Evolutionary conservation across 352 stramenopile genomes (phyloP).

Genomic region (Phytophthora lateralis): DNA sequence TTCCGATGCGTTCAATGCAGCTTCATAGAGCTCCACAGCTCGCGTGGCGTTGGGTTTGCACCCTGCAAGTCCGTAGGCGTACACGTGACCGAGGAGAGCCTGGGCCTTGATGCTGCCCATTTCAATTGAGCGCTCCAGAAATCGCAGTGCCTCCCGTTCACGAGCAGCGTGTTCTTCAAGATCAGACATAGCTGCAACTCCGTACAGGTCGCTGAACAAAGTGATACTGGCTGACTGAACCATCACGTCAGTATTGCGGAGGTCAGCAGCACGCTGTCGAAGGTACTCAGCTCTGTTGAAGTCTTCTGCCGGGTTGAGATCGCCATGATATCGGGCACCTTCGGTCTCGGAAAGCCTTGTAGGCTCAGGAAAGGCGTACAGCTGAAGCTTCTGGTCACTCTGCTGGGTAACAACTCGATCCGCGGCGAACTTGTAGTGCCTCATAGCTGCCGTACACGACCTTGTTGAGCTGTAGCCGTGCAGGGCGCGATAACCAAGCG

Average conservation of each 20-base stretch:
- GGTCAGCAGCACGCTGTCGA: slow-evolving; percentile 37
- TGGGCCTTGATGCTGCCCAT: slow-evolving; percentile 49
- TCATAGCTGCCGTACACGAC: slow-evolving; percentile 61
- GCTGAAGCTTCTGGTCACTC: slow-evolving; percentile 19
- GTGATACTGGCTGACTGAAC: slow-evolving; percentile 59
- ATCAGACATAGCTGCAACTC: slow-evolving; percentile 4
- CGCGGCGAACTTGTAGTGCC: slow-evolving; percentile 80
- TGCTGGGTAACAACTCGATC: slow-evolving; percentile 48
- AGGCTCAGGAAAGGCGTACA: slow-evolving; percentile 43
- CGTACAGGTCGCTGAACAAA: slow-evolving; percentile 61
- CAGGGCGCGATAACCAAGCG: slow-evolving; percentile 70
- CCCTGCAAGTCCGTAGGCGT: slow-evolving; percentile 60
- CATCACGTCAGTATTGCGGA: slow-evolving; percentile 39
- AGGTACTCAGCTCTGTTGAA: slow-evolving; percentile 57
- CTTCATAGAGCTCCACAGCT: slow-evolving; percentile 54
- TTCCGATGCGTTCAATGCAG: slow-evolving; percentile 44
- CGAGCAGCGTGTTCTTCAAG: slow-evolving; percentile 31
- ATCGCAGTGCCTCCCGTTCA: slow-evolving; percentile 41
- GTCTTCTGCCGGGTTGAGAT: slow-evolving; percentile 38
- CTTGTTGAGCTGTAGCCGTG: slow-evolving; percentile 55
- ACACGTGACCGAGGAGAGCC: slow-evolving; percentile 67
- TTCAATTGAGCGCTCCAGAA: slow-evolving; percentile 47
- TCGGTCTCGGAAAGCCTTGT: slow-evolving; percentile 45
- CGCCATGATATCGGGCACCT: slow-evolving; percentile 20
- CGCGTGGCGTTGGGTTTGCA: slow-evolving; percentile 30